A percentile compares a stretch with the other conserved stretches of the same genome.
phyloP scores from a whole-genome alignment of 495 filamentous ascomycete species.

The Penicillium chermesinum region DNA sequence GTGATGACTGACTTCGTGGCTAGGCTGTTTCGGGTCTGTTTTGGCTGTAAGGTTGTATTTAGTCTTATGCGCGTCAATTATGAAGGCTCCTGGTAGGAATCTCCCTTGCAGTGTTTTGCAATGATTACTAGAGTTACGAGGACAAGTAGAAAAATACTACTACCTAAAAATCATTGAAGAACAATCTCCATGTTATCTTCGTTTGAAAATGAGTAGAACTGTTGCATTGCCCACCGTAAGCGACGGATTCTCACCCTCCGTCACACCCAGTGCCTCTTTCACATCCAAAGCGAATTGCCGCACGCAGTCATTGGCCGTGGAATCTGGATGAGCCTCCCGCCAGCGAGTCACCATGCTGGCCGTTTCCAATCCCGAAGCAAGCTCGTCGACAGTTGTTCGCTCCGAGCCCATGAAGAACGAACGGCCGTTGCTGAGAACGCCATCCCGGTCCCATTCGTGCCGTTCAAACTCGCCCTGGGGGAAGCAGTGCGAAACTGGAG shows the following conservation, averaged over 20 bases:
- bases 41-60: too few relatives aligned
- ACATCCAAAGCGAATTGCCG: conserved; percentile 1
- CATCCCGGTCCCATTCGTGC: conserved; percentile 34
- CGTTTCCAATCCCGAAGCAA: conserved; percentile 26
- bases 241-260: conserved; percentile 8
- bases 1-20: background rate
- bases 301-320: background rate
- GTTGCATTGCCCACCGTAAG: conserved; percentile 11
- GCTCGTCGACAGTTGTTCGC: conserved; percentile 13
- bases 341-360: conserved; percentile 41
- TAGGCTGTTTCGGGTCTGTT: too few relatives aligned
- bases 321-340: conserved; percentile 38
- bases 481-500: conserved; percentile 29
- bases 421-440: conserved; percentile 16
- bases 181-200: conserved; percentile 5
- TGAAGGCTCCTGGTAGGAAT: too few relatives aligned
- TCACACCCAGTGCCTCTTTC: conserved; percentile 7
- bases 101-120: too few relatives aligned
- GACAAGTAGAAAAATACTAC: too few relatives aligned
- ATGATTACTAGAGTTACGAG: too few relatives aligned
- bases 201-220: conserved; percentile 20
- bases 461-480: conserved; percentile 32
- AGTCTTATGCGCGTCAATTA: too few relatives aligned
- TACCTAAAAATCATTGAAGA: background rate
- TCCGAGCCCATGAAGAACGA: conserved; percentile 21